Percentiles rank a stretch among this genome's conserved stretches.
Evolutionary conservation across 352 stramenopile genomes (phyloP).

Genomic region (Hyaloperonospora brassicae): DNA sequence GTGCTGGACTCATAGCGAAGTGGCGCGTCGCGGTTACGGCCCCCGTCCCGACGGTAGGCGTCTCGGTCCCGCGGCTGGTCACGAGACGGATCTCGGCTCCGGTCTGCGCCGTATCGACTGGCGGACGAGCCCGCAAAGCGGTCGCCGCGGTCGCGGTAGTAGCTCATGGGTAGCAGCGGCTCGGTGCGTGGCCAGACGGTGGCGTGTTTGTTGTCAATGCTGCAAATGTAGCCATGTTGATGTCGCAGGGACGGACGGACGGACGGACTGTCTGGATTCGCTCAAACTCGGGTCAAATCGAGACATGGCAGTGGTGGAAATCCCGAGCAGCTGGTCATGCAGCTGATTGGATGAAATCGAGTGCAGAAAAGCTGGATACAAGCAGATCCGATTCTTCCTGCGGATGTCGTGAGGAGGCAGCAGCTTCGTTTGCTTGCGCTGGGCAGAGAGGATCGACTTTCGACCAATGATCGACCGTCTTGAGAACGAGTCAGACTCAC

Average conservation of each 20-base stretch:
- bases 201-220: too few species aligned
- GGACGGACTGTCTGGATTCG: too few species aligned
- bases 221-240: too few species aligned
- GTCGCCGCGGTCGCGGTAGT: conserved; percentile 17
- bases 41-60: conserved; percentile 27
- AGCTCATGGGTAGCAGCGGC: too few species aligned
- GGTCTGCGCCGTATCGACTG: conserved; percentile 23
- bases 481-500: conserved; percentile 11
- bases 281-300: too few species aligned
- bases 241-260: too few species aligned
- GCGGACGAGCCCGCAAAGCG: conserved; percentile 19
- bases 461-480: conserved; percentile 1
- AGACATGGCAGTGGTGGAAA: conserved; percentile 1
- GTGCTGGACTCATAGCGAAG: conserved; percentile 24
- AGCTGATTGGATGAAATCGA: conserved; percentile 11
- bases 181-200: too few species aligned
- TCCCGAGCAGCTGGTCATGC: background rate
- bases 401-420: too few species aligned
- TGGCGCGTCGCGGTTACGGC: conserved; percentile 28
- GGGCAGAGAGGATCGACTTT: conserved; percentile 1
- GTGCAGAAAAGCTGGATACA: conserved; percentile 1
- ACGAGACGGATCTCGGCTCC: conserved; percentile 19
- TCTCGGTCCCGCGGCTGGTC: conserved; percentile 27
- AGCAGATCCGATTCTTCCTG: too few species aligned
- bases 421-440: too few species aligned